phyloP scores from a whole-genome alignment of 2,329 filamentous ascomycete genomes.

The Scedosporium dehoogii region DNA sequence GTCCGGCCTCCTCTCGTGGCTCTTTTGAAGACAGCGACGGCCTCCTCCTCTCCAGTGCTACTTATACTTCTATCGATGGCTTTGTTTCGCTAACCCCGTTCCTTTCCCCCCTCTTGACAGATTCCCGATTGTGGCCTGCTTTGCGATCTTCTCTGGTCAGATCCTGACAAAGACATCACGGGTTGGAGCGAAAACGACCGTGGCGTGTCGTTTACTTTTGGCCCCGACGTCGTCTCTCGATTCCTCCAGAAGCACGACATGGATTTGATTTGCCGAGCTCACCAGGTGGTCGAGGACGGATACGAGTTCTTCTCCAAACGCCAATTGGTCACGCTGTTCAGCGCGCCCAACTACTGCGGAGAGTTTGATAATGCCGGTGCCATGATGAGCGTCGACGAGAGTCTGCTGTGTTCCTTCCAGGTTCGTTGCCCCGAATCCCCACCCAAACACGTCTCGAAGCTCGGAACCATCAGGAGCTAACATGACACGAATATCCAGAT shows the following conservation, averaged over 20 bases:
- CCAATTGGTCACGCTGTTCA: constrained; percentile 94
- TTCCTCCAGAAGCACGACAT: constrained; percentile 99
- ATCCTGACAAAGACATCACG: constrained; percentile 98
- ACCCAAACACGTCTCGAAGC: neutral
- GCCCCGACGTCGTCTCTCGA: constrained; percentile 89
- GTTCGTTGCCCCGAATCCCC: constrained; percentile 32
- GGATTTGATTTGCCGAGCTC: constrained; percentile 97
- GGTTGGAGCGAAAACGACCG: constrained; percentile 99
- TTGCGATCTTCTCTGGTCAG: constrained; percentile 96
- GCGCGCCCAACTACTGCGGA: constrained; percentile 96
- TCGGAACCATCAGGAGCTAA: neutral
- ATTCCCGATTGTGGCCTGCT: constrained; percentile 96
- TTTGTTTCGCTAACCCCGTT: neutral
- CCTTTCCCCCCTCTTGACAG: constrained; percentile 33
- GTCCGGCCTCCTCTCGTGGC: neutral
- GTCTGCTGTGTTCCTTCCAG: constrained; percentile 97
- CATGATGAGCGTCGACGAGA: constrained; percentile 99
- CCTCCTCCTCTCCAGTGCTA: no score
- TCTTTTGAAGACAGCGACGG: neutral
- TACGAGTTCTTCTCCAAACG: constrained; percentile 99
- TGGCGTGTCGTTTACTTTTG: constrained; percentile 97
- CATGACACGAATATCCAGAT: constrained; percentile 46
- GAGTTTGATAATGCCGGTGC: constrained; percentile 99
- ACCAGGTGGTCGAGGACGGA: constrained; percentile 97
- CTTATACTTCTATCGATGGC: no score